Evolutionary conservation across 768 basidiomycete genomes (phyloP), one percentile per base, ranked within the genome.

Genomic region (Asterophora parasitica): DNA sequence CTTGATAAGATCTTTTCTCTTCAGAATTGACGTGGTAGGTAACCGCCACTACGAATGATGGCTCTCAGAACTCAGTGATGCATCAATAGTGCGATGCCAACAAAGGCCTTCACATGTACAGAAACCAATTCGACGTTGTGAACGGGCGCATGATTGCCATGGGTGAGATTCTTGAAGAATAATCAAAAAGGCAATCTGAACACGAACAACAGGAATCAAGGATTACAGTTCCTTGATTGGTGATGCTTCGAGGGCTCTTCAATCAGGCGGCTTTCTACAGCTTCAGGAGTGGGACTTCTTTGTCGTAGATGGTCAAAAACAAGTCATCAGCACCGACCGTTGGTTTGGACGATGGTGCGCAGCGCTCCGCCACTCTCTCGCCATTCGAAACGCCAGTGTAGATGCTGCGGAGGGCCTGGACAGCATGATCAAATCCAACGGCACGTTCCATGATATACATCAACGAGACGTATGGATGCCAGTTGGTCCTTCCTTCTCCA

Each of bases 391-490:
- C 12, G 44, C 44, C n/a, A 15, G 44, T 10, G 44, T 46, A 7
- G 10, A 46, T 19, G 42, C 44, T 15, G 44, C 35, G 30, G 36
- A 46, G 23, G 44, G 35, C 13, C 28, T 38, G 27, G 36, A 46
- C 15, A 37, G 11, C 17, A 38, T 46, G 44, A 46, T 46, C 20
- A 30, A 15, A 13, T n/a, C 33, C n/a, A 27, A 38, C 15, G 35
- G 44, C 8, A 26, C 19, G 1, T 46, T 46, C 17, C 4, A 11
- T 2, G 34, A 33, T 6, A 23, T 45, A 15, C 34, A 34, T 8
- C 44, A 46, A n/a, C 44, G 36, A 36, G 35, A 46, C 28, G 35
- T 46, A 16, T 38, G 26, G 44, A 46, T 38, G 44, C 44, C 44
- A 11, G 37, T 46, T 8, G 34, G 44, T 3, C 36, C 44, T 28